phyloP scores from a whole-genome alignment of 768 basidiomycete genomes.

The Rhodotorula diobovata region DNA sequence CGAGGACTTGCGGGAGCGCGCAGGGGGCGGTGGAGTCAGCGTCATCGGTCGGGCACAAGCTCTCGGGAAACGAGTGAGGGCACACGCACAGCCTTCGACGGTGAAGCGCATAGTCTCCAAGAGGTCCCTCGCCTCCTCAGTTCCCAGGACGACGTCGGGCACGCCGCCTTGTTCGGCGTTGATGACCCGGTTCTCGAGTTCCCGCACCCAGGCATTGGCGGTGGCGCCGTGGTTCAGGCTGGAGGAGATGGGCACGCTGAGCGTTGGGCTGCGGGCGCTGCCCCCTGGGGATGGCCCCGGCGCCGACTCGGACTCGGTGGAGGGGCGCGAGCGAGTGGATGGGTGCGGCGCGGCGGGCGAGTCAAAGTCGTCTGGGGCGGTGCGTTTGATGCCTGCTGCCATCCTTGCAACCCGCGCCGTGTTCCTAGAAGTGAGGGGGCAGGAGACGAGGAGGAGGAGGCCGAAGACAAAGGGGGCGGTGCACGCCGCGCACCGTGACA shows the following conservation, averaged over 20 bases:
- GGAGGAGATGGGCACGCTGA: too few relatives aligned
- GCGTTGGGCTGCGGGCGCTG: too few relatives aligned
- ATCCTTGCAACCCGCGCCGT: neutral
- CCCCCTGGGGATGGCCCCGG: too few relatives aligned
- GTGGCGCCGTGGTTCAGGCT: too few relatives aligned
- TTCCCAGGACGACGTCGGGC: neutral
- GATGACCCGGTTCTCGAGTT: too few relatives aligned
- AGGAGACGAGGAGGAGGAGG: neutral
- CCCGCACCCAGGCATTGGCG: too few relatives aligned
- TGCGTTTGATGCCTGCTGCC: neutral
- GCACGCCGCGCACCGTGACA: too few relatives aligned
- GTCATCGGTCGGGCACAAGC: neutral
- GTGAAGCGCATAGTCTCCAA: neutral
- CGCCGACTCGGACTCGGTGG: neutral
- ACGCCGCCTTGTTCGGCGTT: too few relatives aligned
- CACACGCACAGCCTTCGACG: neutral
- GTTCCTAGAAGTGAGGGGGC: too few relatives aligned
- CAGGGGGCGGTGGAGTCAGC: neutral
- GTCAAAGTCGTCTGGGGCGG: neutral
- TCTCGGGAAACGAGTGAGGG: neutral
- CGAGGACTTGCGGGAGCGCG: slow-evolving; percentile 6
- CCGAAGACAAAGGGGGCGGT: neutral
- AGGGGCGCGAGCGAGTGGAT: neutral
- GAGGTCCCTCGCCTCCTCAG: neutral
- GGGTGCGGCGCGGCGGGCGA: neutral